A percentile compares a stretch with the other conserved stretches of the same genome.
These are phyloP conservation scores for Colletotrichum phormii DNA, from an alignment of 2,329 filamentous ascomycete genomes.

Conservation along the genomic window DNA sequence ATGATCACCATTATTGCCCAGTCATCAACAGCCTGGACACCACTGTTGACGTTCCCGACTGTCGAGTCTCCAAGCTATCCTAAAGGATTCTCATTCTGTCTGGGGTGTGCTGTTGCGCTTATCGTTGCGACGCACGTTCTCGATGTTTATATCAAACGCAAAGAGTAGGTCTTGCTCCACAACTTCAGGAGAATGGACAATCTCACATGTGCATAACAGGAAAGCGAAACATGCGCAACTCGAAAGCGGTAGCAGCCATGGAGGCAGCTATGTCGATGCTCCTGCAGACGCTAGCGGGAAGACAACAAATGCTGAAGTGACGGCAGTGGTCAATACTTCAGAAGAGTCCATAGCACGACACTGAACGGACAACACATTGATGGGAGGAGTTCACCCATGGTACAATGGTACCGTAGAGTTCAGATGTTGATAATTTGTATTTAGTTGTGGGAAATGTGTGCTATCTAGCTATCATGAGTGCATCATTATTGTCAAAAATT, in stretches of 20 bases:
- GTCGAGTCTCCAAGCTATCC: slow-evolving; percentile 55
- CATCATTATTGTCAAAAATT: no score
- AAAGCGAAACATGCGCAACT: slow-evolving; percentile 6
- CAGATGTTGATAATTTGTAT: no score
- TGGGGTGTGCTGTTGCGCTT: slow-evolving; percentile 29
- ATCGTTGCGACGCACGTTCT: slow-evolving; percentile 33
- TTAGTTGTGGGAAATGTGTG: not conserved
- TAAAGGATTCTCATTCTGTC: slow-evolving; percentile 57
- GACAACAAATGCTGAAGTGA: not conserved
- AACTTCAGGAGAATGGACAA: not conserved
- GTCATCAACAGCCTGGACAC: slow-evolving; percentile 67
- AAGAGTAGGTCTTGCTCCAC: slow-evolving; percentile 11
- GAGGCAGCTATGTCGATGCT: not conserved
- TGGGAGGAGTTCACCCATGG: no score
- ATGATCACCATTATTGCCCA: slow-evolving; percentile 56
- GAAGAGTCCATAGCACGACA: not conserved
- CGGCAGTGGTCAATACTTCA: not conserved
- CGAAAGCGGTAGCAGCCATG: not conserved
- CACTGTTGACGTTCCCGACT: slow-evolving; percentile 61
- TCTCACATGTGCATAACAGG: not conserved
- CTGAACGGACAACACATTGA: not conserved
- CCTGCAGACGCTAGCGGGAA: not conserved
- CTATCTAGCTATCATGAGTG: no score
- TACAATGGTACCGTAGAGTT: no score
- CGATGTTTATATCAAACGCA: slow-evolving; percentile 35